These are phyloP conservation scores for Phytophthora brassicae DNA, from an alignment of 352 stramenopile species.

Conservation along the genomic window DNA sequence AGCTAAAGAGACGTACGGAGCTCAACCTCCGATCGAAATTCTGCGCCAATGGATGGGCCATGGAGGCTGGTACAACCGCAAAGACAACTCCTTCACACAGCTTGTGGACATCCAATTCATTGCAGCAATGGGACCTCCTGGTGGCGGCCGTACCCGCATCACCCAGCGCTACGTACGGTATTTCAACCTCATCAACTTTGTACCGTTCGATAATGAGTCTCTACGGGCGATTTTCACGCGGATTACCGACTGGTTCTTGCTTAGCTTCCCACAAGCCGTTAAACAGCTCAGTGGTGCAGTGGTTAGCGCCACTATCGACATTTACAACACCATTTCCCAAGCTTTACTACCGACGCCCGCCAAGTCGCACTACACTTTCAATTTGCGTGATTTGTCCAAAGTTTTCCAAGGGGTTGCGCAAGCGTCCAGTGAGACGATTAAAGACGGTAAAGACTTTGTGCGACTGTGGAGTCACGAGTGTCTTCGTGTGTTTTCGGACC, in stretches of 20 bases:
- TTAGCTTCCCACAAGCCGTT: constrained; percentile 76
- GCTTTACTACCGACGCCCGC: constrained; percentile 91
- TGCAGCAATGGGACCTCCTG: constrained; percentile 91
- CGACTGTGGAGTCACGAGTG: constrained; percentile 92
- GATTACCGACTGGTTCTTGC: constrained; percentile 91
- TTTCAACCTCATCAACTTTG: constrained; percentile 94
- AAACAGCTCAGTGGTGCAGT: constrained; percentile 73
- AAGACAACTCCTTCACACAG: constrained; percentile 92
- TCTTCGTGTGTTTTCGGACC: constrained; percentile 90
- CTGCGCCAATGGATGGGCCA: constrained; percentile 94
- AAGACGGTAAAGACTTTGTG: constrained; percentile 86
- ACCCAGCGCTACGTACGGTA: constrained; percentile 93
- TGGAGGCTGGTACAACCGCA: constrained; percentile 93
- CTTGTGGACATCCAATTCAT: constrained; percentile 94
- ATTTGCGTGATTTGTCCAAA: constrained; percentile 92
- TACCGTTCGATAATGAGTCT: constrained; percentile 89
- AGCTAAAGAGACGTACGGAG: constrained; percentile 93
- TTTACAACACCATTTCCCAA: constrained; percentile 92
- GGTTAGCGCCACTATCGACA: constrained; percentile 88
- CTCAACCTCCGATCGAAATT: constrained; percentile 92
- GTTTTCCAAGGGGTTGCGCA: constrained; percentile 92
- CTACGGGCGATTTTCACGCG: constrained; percentile 86
- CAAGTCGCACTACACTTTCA: constrained; percentile 96
- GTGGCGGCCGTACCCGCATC: constrained; percentile 90
- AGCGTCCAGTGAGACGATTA: constrained; percentile 71